These are phyloP conservation scores for Neoascochyta sp. DNA, from an alignment of 2,329 filamentous ascomycete species.

Conservation along the genomic window DNA sequence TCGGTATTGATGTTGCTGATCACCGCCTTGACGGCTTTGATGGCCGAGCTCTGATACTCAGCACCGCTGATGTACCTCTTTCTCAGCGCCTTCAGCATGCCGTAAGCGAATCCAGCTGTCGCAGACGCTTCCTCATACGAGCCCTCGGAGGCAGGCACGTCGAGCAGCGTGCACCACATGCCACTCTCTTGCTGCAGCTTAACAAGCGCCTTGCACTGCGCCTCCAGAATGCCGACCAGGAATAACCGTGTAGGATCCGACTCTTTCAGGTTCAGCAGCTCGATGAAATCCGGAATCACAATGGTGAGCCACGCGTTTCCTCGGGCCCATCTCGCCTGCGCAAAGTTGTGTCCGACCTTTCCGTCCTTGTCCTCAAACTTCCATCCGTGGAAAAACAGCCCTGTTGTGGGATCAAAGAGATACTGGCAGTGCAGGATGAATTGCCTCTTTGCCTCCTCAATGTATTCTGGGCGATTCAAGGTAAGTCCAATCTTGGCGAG, in stretches of 20 bases:
- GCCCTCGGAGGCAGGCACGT: conserved; percentile 61
- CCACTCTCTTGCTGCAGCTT: conserved; percentile 59
- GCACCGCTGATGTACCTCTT: conserved; percentile 62
- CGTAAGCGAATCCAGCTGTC: conserved; percentile 76
- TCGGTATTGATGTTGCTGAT: conserved; percentile 61
- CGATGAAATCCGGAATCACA: conserved; percentile 76
- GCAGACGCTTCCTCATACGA: conserved; percentile 75
- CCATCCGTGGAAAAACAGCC: conserved; percentile 81
- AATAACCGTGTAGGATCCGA: conserved; percentile 59
- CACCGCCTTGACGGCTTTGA: conserved; percentile 65
- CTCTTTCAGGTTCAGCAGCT: conserved; percentile 60
- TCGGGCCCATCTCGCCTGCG: conserved; percentile 54
- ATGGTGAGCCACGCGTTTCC: conserved; percentile 76
- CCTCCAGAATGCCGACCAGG: conserved; percentile 61
- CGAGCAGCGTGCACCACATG: conserved; percentile 71
- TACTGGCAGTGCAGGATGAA: conserved; percentile 77
- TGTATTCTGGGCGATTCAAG: conserved; percentile 65
- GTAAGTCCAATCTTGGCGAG: conserved; percentile 74
- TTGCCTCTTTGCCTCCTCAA: conserved; percentile 73
- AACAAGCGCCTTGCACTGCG: conserved; percentile 64
- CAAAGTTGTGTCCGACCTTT: conserved; percentile 53
- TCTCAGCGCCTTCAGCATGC: conserved; percentile 68
- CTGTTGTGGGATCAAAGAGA: conserved; percentile 67
- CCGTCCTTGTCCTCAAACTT: conserved; percentile 64
- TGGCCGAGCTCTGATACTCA: conserved; percentile 58